These are phyloP conservation scores for Boletus mariae DNA, from an alignment of 1,284 basidiomycete species.

Conservation along the genomic window DNA sequence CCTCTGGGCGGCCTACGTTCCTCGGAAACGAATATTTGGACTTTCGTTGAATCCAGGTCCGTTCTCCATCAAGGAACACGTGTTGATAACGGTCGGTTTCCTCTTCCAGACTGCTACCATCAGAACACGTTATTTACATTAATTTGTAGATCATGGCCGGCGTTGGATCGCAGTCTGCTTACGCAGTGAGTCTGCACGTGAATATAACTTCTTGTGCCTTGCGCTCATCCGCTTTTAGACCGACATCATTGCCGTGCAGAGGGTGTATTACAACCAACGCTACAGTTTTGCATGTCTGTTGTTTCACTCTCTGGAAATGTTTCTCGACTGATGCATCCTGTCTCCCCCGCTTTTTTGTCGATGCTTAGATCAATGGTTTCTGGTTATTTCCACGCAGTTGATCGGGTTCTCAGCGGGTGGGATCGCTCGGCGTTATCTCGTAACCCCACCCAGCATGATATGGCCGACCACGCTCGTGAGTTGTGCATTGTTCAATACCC, in stretches of 20 bases:
- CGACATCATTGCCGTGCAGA: conserved; percentile 39
- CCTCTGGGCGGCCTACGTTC: conserved; percentile 48
- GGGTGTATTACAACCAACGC: conserved; percentile 35
- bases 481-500: conserved; percentile 54
- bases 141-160: conserved; percentile 49
- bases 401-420: conserved; percentile 48
- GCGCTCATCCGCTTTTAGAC: conserved; percentile 48
- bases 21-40: conserved; percentile 46
- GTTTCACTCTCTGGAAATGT: conserved; percentile 1
- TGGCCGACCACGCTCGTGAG: conserved; percentile 54
- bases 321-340: conserved; percentile 2
- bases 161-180: conserved; percentile 41
- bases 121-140: background rate
- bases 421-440: conserved; percentile 42
- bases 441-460: conserved; percentile 42
- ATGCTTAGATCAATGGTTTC: conserved; percentile 34
- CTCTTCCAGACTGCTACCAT: background rate
- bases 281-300: conserved; percentile 35
- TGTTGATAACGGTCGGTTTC: conserved; percentile 46
- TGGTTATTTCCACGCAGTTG: conserved; percentile 43
- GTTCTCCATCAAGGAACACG: conserved; percentile 76
- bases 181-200: conserved; percentile 32
- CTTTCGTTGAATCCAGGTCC: conserved; percentile 65
- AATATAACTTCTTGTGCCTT: background rate
- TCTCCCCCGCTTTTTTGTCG: background rate